phyloP scores from a whole-genome alignment of 805 yeast genomes.

The Metschnikowia sp. region DNA sequence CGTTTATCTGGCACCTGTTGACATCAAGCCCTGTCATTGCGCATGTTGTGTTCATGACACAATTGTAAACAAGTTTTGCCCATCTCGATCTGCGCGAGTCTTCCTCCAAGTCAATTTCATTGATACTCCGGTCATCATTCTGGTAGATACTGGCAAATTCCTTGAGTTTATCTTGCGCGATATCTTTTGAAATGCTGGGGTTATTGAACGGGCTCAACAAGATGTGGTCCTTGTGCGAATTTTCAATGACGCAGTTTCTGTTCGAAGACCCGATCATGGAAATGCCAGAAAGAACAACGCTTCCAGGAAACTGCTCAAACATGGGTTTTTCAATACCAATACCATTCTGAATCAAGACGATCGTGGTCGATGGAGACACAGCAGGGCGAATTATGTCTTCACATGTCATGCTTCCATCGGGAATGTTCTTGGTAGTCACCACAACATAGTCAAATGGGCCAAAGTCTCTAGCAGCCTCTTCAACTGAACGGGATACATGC shows the following conservation, averaged over 20 bases:
- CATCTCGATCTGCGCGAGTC: conserved; percentile 34
- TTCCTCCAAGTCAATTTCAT: conserved; percentile 26
- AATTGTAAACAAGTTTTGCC: conserved; percentile 38
- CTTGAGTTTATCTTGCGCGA: conserved; percentile 16
- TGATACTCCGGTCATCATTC: conserved; percentile 23
- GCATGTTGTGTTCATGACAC: conserved; percentile 34
- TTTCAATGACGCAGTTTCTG: conserved; percentile 44
- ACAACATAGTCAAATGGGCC: conserved; percentile 31
- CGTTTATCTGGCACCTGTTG: conserved; percentile 33
- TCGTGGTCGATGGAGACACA: conserved; percentile 33
- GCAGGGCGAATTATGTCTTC: conserved; percentile 39
- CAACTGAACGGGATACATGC: conserved; percentile 11
- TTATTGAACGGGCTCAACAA: conserved; percentile 49
- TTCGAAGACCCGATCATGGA: conserved; percentile 61
- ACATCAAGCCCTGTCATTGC: conserved; percentile 34
- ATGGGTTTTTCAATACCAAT: conserved; percentile 59
- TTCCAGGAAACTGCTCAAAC: conserved; percentile 47
- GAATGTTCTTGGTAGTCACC: conserved; percentile 33
- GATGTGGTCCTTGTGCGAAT: conserved; percentile 50
- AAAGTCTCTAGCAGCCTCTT: conserved; percentile 10
- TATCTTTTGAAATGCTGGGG: conserved; percentile 15
- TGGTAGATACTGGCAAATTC: conserved; percentile 28
- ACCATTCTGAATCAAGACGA: conserved; percentile 65
- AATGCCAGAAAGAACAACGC: conserved; percentile 57
- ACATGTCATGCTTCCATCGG: conserved; percentile 32